Evolutionary conservation across 805 yeast genomes (phyloP).

Genomic region (Zygotorulaspora chibaensis): DNA sequence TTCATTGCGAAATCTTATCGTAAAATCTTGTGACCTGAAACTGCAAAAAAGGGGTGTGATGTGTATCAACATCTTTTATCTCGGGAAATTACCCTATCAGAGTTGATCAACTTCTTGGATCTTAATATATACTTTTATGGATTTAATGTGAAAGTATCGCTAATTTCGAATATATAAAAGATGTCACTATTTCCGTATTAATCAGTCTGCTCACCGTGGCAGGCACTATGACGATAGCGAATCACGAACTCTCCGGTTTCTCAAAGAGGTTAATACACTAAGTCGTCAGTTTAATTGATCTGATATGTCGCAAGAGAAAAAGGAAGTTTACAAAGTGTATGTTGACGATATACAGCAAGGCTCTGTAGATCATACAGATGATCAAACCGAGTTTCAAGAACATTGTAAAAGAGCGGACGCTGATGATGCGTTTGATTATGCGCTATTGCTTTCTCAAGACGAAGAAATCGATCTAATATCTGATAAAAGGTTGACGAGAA

Average conservation of each 20-base stretch:
- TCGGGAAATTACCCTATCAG: slow-evolving; percentile 6
- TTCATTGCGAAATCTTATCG: not conserved
- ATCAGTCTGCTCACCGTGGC: not conserved
- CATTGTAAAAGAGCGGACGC: slow-evolving; percentile 2
- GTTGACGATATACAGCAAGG: slow-evolving; percentile 9
- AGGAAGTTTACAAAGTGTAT: slow-evolving; percentile 3
- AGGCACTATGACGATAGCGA: not conserved
- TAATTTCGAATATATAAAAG: not conserved
- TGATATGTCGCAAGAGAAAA: slow-evolving; percentile 7
- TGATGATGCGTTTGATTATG: slow-evolving; percentile 9
- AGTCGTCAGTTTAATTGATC: not conserved
- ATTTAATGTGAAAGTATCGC: not conserved
- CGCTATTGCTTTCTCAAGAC: slow-evolving; percentile 4
- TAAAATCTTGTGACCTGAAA: too few species aligned
- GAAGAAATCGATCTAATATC: slow-evolving; percentile 20
- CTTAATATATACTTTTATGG: too few species aligned
- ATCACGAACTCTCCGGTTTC: not conserved
- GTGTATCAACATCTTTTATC: not conserved
- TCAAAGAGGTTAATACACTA: not conserved
- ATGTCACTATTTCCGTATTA: not conserved
- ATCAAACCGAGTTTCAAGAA: slow-evolving; percentile 1
- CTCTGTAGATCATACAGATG: slow-evolving; percentile 6
- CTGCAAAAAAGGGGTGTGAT: not conserved
- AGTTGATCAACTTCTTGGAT: not conserved
- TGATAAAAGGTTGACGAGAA: slow-evolving; percentile 36